A percentile compares a stretch with the other conserved stretches of the same genome.
Conservation (phyloP, 176 grass and related monocot genomes). For the Elaeis guineensis region DNA sequence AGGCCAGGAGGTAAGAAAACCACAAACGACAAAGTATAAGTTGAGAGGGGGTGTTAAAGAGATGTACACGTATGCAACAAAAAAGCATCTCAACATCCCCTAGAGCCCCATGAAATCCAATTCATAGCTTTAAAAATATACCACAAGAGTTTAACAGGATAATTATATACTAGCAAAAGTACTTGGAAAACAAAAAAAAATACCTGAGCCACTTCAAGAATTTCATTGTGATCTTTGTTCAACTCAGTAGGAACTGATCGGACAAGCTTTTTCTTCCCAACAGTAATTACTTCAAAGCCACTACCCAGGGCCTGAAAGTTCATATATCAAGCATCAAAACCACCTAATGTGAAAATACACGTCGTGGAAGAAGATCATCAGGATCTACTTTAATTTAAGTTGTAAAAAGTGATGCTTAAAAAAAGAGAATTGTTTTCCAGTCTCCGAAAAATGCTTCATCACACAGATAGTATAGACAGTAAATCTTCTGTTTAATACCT, state of each 20-base stretch:
- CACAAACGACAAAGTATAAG: no score
- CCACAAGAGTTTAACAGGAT: no score
- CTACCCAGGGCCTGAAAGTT: conserved; percentile 72
- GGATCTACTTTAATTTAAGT: not conserved
- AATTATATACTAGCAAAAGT: not conserved
- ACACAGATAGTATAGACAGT: no score
- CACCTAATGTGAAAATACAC: conserved; percentile 1
- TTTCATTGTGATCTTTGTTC: conserved; percentile 97
- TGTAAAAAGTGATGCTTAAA: not conserved
- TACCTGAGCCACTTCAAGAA: conserved; percentile 95
- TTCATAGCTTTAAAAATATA: no score
- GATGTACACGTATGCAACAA: no score
- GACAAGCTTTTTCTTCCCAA: conserved; percentile 83
- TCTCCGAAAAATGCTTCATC: no score
- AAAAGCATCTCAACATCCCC: no score
- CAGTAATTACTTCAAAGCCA: conserved; percentile 95
- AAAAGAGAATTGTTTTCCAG: no score
- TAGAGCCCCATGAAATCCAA: no score
- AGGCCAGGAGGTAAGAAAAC: no score
- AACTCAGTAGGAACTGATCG: conserved; percentile 88
- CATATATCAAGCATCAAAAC: conserved; percentile 16
- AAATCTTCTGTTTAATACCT: conserved; percentile 38
- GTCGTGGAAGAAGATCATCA: not conserved
- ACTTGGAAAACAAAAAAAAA: conserved; percentile 19
- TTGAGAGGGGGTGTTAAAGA: no score